These are phyloP conservation scores for Diplodia corticola DNA, from an alignment of 2,329 filamentous ascomycete genomes.

Conservation along the genomic window DNA sequence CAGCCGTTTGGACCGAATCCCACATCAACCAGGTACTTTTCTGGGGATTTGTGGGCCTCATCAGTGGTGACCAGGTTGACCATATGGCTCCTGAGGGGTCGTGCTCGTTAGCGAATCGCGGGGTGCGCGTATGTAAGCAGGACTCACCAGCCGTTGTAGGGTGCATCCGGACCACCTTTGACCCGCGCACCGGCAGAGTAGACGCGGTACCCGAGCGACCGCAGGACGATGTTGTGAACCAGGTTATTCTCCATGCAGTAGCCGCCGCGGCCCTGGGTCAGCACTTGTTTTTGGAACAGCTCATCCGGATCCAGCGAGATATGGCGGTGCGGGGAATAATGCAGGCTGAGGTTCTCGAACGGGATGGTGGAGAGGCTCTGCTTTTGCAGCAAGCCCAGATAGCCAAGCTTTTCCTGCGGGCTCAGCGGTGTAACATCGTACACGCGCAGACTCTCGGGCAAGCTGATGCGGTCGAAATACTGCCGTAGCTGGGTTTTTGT, in stretches of 20 bases:
- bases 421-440: conserved; percentile 31
- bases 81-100: conserved; percentile 43
- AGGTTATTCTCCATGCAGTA: conserved; percentile 64
- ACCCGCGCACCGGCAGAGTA: conserved; percentile 45
- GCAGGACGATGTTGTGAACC: conserved; percentile 54
- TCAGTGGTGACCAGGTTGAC: conserved; percentile 45
- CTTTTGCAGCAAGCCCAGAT: conserved; percentile 36
- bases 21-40: conserved; percentile 42
- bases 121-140: conserved; percentile 18
- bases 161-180: conserved; percentile 27
- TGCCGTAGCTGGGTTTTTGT: conserved; percentile 32
- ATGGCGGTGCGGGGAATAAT: conserved; percentile 43
- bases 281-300: conserved; percentile 57
- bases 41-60: conserved; percentile 30
- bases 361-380: conserved; percentile 52
- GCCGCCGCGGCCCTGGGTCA: conserved; percentile 52
- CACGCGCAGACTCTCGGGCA: conserved; percentile 31
- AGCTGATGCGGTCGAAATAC: conserved; percentile 40
- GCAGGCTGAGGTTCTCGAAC: conserved; percentile 59
- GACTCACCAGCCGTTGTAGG: conserved; percentile 34
- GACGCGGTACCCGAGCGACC: conserved; percentile 52
- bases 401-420: conserved; percentile 31
- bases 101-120: conserved; percentile 1
- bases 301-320: conserved; percentile 52
- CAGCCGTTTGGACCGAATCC: conserved; percentile 46